phyloP scores from a whole-genome alignment of 768 basidiomycete genomes.

The Aureoboletus auriporus region DNA sequence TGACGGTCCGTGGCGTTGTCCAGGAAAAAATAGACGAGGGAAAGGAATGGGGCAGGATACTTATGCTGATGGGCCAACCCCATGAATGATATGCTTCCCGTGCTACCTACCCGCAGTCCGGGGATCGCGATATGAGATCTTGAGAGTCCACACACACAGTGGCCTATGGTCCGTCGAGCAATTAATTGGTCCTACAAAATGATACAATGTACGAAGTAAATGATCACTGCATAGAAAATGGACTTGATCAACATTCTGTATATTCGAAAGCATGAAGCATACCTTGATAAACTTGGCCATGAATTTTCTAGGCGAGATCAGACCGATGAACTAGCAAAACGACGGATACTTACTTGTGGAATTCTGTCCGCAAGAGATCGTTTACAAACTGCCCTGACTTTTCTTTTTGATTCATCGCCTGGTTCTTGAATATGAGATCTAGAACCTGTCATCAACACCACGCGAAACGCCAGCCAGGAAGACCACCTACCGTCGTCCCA shows the following conservation, averaged over 20 bases:
- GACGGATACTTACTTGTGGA: conserved; percentile 69
- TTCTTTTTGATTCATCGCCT: conserved; percentile 68
- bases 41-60: too few relatives aligned
- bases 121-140: too few relatives aligned
- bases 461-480: neutral
- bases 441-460: conserved; percentile 2
- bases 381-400: conserved; percentile 87
- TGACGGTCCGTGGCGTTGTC: too few relatives aligned
- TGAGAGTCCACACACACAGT: too few relatives aligned
- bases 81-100: too few relatives aligned
- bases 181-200: neutral
- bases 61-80: too few relatives aligned
- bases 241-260: neutral
- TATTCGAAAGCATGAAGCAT: conserved; percentile 3
- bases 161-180: too few relatives aligned
- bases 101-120: too few relatives aligned
- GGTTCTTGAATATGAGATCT: conserved; percentile 99
- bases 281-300: conserved; percentile 92
- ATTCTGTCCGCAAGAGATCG: conserved; percentile 89
- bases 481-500: conserved; percentile 85
- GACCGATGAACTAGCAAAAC: conserved; percentile 2
- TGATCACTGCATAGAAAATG: conserved; percentile 6
- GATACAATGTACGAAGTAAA: neutral
- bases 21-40: too few relatives aligned
- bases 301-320: conserved; percentile 60